Percentiles rank a stretch among this genome's conserved stretches.
phyloP scores from a whole-genome alignment of 2,329 filamentous ascomycete genomes.

The Fonsecaea multimorphosa region DNA sequence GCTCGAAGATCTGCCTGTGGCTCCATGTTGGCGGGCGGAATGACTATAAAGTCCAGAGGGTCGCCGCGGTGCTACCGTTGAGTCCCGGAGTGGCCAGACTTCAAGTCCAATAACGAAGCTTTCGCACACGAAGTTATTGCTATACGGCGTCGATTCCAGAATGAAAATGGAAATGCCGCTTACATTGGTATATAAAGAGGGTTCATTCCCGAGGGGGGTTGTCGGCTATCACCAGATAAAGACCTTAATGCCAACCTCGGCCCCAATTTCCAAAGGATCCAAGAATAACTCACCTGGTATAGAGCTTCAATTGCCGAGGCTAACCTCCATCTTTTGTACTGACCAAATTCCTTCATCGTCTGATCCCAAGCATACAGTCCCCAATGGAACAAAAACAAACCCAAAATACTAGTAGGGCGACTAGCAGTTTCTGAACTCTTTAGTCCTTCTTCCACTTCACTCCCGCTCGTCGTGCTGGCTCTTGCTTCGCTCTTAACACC shows the following conservation, averaged over 20 bases:
- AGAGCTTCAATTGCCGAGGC: too few relatives aligned
- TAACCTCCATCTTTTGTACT: too few relatives aligned
- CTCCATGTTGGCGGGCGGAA: constrained; percentile 19
- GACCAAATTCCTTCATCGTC: not conserved
- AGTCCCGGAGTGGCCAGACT: not conserved
- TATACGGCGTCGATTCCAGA: not conserved
- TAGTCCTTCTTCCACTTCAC: constrained; percentile 27
- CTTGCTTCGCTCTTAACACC: constrained; percentile 1
- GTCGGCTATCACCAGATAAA: not conserved
- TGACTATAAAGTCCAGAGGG: too few relatives aligned
- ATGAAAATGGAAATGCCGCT: not conserved
- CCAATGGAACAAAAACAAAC: not conserved
- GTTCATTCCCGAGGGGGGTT: not conserved
- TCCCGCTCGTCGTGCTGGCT: constrained; percentile 11
- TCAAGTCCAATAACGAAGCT: not conserved
- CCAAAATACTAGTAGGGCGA: not conserved
- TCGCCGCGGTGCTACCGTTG: not conserved
- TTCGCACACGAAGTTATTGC: not conserved
- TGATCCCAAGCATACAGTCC: not conserved
- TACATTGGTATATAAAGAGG: not conserved
- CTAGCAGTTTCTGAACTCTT: constrained; percentile 9
- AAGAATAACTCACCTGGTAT: too few relatives aligned
- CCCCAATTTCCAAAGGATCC: not conserved
- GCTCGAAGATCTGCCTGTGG: constrained; percentile 38
- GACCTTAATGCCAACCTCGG: not conserved